Evolutionary conservation across 23 red algal species (phyloP).

Genomic region (Cyanidium caldarium): DNA sequence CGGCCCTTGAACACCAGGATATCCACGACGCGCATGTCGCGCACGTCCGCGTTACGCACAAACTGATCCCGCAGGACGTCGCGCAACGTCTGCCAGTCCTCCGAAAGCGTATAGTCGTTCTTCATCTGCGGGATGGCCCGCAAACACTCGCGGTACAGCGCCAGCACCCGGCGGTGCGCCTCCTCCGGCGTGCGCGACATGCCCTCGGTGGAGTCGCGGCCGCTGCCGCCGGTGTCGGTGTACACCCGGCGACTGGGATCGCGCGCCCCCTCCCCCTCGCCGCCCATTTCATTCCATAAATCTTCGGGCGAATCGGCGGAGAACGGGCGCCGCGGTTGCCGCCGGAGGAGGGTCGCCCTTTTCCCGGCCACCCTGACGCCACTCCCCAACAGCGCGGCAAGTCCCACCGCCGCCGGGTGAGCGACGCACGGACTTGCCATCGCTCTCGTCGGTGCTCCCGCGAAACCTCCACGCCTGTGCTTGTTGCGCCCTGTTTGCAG

Average conservation of each 20-base stretch:
- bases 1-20: constrained; percentile 76
- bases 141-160: constrained; percentile 41
- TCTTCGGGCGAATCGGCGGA: too few relatives aligned
- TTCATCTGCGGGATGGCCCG: constrained; percentile 50
- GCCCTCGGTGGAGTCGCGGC: constrained; percentile 30
- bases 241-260: constrained; percentile 9
- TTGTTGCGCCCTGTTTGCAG: too few relatives aligned
- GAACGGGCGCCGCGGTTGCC: too few relatives aligned
- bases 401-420: too few relatives aligned
- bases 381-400: too few relatives aligned
- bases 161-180: constrained; percentile 23
- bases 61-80: constrained; percentile 38
- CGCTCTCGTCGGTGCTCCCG: too few relatives aligned
- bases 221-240: constrained; percentile 67
- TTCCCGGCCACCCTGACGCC: too few relatives aligned
- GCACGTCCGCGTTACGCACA: constrained; percentile 32
- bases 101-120: constrained; percentile 51
- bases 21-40: constrained; percentile 59
- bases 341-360: too few relatives aligned
- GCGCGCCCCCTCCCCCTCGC: too few relatives aligned
- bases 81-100: constrained; percentile 25
- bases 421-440: too few relatives aligned
- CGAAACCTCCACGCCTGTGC: too few relatives aligned
- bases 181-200: constrained; percentile 34
- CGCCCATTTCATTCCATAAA: too few relatives aligned